phyloP scores from a whole-genome alignment of 2,329 filamentous ascomycete genomes.

The Cadophora sp. region DNA sequence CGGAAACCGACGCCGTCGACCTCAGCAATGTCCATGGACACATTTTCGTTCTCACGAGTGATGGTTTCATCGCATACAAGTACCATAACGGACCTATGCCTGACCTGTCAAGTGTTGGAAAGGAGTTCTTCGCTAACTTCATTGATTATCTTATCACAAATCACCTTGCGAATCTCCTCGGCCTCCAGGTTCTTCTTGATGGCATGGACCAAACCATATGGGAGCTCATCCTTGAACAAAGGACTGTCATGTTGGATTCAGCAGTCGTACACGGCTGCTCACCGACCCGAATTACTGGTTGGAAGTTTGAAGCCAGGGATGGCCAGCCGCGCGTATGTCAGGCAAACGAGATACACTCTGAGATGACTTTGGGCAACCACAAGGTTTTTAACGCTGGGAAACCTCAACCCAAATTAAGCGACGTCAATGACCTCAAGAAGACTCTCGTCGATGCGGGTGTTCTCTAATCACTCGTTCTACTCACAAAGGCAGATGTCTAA shows the following conservation, averaged over 20 bases:
- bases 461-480: slow-evolving; percentile 20
- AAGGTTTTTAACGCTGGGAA: slow-evolving; percentile 24
- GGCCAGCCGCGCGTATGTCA: slow-evolving; percentile 25
- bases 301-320: slow-evolving; percentile 25
- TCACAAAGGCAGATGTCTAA: slow-evolving; percentile 14
- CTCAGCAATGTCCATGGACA: slow-evolving; percentile 33
- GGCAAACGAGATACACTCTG: slow-evolving; percentile 21
- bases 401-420: slow-evolving; percentile 22
- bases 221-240: slow-evolving; percentile 28
- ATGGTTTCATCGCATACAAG: slow-evolving; percentile 24
- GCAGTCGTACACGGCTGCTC: slow-evolving; percentile 20
- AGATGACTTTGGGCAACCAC: slow-evolving; percentile 21
- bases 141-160: slow-evolving; percentile 32
- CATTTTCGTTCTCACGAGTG: slow-evolving; percentile 32
- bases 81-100: slow-evolving; percentile 27
- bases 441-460: slow-evolving; percentile 22
- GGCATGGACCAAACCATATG: slow-evolving; percentile 22
- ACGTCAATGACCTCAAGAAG: slow-evolving; percentile 22
- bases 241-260: slow-evolving; percentile 27
- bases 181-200: slow-evolving; percentile 32
- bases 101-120: slow-evolving; percentile 30
- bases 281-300: slow-evolving; percentile 24
- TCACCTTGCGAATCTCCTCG: slow-evolving; percentile 30
- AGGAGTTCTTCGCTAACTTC: slow-evolving; percentile 28
- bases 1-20: slow-evolving; percentile 32